Evolutionary conservation across 805 yeast species (phyloP), one percentile per base, ranked within the genome.

Genomic region (Yamadazyma nakazawae): DNA sequence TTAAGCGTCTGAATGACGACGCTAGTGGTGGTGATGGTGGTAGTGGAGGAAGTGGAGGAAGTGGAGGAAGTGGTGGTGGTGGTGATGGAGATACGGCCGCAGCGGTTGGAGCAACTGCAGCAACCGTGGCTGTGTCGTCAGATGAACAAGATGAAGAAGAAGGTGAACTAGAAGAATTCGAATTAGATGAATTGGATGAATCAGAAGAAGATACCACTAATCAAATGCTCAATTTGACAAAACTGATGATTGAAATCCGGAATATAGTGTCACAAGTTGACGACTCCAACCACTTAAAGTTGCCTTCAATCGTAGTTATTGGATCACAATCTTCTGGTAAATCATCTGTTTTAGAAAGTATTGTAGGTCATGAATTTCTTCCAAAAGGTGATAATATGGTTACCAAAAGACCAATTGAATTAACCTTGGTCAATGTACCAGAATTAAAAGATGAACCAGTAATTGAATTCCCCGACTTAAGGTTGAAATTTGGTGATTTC

Each of bases 341-440:
- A 64, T 89, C 97, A 0, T 92, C 98, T 1, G 99, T 94, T 1
- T 75, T 94, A 40, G 99, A 94, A 64, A 81, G 97, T 6, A 87
- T 94, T 48, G 99, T 94, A 5, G 99, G 99, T n/a, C 96, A 88
- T 56, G 97, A 94, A 62, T 94, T 94, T 56, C 70, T 94, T 48
- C 99, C 99, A 31, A 94, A 94, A 65, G 99, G 99, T 28, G 81
- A 88, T 36, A 94, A 95, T 62, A 95, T 94, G 99, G 99, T 95
- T 30, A 94, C 99, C 0, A 80, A 98, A 64, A 79, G 99, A 57
- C 99, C 99, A 1, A 92, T 94, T 40, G 99, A 94, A 68, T 75
- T 94, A 53, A 95, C 99, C 0, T 73, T 94, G 41, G 84, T 94
- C 8, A 91, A 94, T 61, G 81, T 96, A 2, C 91, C 95, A n/a